phyloP scores from a whole-genome alignment of 768 basidiomycete species.

The Pulveroboletus frians region DNA sequence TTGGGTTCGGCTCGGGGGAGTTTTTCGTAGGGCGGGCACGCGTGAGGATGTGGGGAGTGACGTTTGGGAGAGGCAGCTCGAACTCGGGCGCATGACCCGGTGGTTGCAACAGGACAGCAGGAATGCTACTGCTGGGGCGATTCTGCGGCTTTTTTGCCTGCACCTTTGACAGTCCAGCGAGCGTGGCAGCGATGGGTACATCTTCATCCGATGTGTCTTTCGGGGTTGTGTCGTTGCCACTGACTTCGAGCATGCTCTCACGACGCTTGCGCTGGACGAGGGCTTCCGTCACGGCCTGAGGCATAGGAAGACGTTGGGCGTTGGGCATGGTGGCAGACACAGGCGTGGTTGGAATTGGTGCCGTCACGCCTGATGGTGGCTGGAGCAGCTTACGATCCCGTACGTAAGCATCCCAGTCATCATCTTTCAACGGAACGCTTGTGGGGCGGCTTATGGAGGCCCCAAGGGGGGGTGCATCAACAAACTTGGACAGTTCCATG shows the following conservation, averaged over 20 bases:
- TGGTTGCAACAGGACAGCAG: conserved; percentile 26
- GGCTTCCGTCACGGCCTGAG: conserved; percentile 73
- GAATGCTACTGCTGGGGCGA: conserved; percentile 20
- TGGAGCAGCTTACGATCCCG: conserved; percentile 80
- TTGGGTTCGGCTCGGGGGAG: conserved; percentile 20
- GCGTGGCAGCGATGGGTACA: conserved; percentile 26
- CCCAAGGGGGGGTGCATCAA: conserved; percentile 40
- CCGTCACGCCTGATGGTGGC: conserved; percentile 73
- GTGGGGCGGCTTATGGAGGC: conserved; percentile 63
- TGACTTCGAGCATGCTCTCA: conserved; percentile 58
- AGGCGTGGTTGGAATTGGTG: conserved; percentile 68
- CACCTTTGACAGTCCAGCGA: conserved; percentile 6
- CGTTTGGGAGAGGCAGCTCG: conserved; percentile 19
- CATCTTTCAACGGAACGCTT: conserved; percentile 64
- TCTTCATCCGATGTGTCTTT: conserved; percentile 35
- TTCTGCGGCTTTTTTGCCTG: conserved; percentile 19
- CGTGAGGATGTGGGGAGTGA: conserved; percentile 19
- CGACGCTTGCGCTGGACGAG: conserved; percentile 64
- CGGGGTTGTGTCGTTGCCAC: conserved; percentile 27
- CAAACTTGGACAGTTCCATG: conserved; percentile 57
- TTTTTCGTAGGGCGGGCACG: conserved; percentile 19
- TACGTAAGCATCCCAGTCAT: conserved; percentile 86
- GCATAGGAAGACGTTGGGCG: conserved; percentile 47
- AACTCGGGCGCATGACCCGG: conserved; percentile 28
- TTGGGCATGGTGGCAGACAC: conserved; percentile 31